These are phyloP conservation scores for Schizosaccharomyces versatilis DNA, from an alignment of 1,139 yeast species.

Conservation along the genomic window DNA sequence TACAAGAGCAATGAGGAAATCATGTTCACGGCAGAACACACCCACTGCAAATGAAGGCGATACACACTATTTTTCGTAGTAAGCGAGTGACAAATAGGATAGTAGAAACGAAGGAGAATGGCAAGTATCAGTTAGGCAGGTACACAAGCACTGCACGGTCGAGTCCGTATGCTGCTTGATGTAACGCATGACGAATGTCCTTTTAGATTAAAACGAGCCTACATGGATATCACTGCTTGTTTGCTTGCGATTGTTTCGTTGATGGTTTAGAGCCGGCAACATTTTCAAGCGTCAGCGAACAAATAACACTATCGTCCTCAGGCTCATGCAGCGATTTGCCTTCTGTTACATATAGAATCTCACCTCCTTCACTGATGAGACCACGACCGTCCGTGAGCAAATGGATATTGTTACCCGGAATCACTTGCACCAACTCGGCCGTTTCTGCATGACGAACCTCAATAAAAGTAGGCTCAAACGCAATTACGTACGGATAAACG, in stretches of 20 bases:
- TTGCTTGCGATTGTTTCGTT: too few relatives aligned
- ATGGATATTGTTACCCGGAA: slow-evolving; percentile 82
- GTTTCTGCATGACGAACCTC: slow-evolving; percentile 83
- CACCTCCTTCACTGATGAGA: slow-evolving; percentile 76
- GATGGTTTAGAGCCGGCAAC: not conserved
- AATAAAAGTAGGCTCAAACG: slow-evolving; percentile 74
- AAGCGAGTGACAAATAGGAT: not conserved
- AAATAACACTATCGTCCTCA: not conserved
- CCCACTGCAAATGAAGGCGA: too few relatives aligned
- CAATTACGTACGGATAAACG: slow-evolving; percentile 78
- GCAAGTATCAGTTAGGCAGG: not conserved
- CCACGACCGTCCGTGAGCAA: slow-evolving; percentile 20
- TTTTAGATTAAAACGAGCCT: not conserved
- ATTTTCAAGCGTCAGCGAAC: not conserved
- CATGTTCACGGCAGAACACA: too few relatives aligned
- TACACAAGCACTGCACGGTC: not conserved
- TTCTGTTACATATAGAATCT: slow-evolving; percentile 79
- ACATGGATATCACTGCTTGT: too few relatives aligned
- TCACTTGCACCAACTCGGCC: slow-evolving; percentile 61
- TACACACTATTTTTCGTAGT: too few relatives aligned
- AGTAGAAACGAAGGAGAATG: not conserved
- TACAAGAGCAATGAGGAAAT: too few relatives aligned
- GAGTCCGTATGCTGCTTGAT: not conserved
- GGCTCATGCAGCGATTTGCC: not conserved
- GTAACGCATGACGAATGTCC: not conserved